Evolutionary conservation across 345 rosid species (phyloP).

Genomic region (Gossypium anomalum): DNA sequence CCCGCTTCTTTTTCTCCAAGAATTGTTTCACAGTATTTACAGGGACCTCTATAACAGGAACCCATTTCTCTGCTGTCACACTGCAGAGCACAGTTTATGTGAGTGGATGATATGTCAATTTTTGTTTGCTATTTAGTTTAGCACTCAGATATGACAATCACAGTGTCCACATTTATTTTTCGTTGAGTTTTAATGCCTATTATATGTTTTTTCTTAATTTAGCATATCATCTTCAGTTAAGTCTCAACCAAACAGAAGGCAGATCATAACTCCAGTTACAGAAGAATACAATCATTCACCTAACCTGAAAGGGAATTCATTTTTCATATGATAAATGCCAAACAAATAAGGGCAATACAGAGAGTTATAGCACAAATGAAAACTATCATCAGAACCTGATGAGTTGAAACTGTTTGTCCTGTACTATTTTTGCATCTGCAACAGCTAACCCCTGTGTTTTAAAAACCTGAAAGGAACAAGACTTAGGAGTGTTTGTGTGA

Average conservation of each 20-base stretch:
- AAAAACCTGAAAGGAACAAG: constrained; percentile 54
- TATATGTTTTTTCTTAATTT: constrained; percentile 18
- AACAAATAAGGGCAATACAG: not conserved
- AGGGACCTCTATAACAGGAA: constrained; percentile 85
- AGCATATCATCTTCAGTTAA: too few species aligned
- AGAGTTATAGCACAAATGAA: constrained; percentile 10
- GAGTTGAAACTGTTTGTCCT: constrained; percentile 90
- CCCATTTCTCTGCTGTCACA: constrained; percentile 97
- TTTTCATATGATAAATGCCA: not conserved
- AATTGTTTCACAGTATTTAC: constrained; percentile 65
- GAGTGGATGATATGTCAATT: not conserved
- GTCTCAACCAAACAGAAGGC: not conserved
- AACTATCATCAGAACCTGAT: constrained; percentile 53
- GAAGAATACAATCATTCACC: not conserved
- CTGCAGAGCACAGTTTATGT: constrained; percentile 36
- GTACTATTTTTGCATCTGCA: constrained; percentile 60
- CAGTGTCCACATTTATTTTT: not conserved
- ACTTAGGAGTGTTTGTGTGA: constrained; percentile 2
- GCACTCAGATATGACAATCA: not conserved
- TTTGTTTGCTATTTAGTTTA: not conserved
- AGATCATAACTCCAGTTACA: not conserved
- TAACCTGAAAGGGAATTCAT: not conserved
- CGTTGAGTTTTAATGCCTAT: constrained; percentile 16
- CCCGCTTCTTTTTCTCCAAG: constrained; percentile 76
- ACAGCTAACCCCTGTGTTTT: constrained; percentile 72